Base-by-base conservation (phyloP, 768 basidiomycete genomes). In the Kockovaella imperatae region DNA sequence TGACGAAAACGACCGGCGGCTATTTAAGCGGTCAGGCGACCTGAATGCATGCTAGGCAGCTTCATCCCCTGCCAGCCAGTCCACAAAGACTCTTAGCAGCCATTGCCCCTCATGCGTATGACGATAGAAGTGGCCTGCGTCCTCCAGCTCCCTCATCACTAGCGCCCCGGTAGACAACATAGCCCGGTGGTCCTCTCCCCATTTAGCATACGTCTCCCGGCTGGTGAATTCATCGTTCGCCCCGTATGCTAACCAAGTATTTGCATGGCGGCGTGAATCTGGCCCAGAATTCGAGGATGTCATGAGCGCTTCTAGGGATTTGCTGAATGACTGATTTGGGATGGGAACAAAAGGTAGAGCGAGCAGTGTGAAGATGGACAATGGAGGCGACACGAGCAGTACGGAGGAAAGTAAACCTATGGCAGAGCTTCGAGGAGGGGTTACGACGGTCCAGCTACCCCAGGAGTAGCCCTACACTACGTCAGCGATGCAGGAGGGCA, bases 71-170 rank as follows among this genome's bases (percentile, higher is more conserved):
- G n/a, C n/a, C n/a, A n/a, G n/a, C n/a, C n/a, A n/a, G n/a, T n/a
- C n/a, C n/a, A n/a, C n/a, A n/a, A n/a, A n/a, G n/a, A n/a, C n/a
- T n/a, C n/a, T n/a, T n/a, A n/a, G n/a, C n/a, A n/a, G n/a, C n/a
- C n/a, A n/a, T n/a, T n/a, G n/a, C n/a, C n/a, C n/a, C n/a, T n/a
- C n/a, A n/a, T n/a, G n/a, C n/a, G n/a, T n/a, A n/a, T n/a, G n/a
- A n/a, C 40, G 18, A 18, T 25, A 3, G 74, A 69, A 18, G 81
- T 78, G 30, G 87, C 64, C 58, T 77, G 79, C 46, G 83, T 70
- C 24, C 83, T 52, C 51, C 4, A 64, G 39, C 32, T 57, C 55
- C 39, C 48, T 31, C 24, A 36, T 26, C 30, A 31, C 25, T 8
- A 57, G 20, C 17, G 41, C 41, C 2, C 15, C 18, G 13, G 40